Evolutionary conservation across 1,284 basidiomycete species (phyloP).

Genomic region (Fomes fomentarius): DNA sequence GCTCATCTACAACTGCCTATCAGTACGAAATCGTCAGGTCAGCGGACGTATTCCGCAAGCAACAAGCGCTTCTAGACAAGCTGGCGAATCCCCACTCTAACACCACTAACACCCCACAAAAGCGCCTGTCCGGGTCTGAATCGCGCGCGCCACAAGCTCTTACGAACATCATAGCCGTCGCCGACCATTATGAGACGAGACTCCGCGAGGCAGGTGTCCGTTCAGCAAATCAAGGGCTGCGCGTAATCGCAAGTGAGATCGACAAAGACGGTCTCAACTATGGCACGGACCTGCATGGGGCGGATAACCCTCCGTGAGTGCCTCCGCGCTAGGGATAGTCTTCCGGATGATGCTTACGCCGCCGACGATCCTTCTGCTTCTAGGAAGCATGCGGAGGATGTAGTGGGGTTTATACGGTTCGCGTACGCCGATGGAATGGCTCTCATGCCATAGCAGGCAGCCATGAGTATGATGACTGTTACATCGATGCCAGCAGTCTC

Average conservation of each 20-base stretch:
- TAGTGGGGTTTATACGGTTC: conserved; percentile 57
- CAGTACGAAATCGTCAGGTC: conserved; percentile 70
- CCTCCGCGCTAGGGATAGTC: background rate
- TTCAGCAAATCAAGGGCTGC: conserved; percentile 56
- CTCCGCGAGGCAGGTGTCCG: conserved; percentile 45
- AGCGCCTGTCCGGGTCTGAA: conserved; percentile 8
- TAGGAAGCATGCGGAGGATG: conserved; percentile 35
- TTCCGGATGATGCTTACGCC: background rate
- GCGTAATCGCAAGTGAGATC: conserved; percentile 55
- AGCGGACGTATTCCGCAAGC: conserved; percentile 48
- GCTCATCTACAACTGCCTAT: background rate
- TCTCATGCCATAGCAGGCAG: conserved; percentile 51
- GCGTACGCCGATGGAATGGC: conserved; percentile 56
- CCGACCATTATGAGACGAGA: conserved; percentile 56
- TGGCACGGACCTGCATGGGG: conserved; percentile 38
- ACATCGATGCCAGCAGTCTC: background rate
- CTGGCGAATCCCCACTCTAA: conserved; percentile 35
- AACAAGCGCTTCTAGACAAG: conserved; percentile 45
- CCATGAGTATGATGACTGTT: background rate
- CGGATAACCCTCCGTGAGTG: conserved; percentile 51
- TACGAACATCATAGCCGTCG: conserved; percentile 44
- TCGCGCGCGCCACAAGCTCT: conserved; percentile 38
- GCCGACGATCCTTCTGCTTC: conserved; percentile 3
- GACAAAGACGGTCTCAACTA: conserved; percentile 60
- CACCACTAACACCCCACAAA: conserved; percentile 6